Base-by-base conservation (phyloP, 768 basidiomycete species). In the Xerocomellus dryophilus region DNA sequence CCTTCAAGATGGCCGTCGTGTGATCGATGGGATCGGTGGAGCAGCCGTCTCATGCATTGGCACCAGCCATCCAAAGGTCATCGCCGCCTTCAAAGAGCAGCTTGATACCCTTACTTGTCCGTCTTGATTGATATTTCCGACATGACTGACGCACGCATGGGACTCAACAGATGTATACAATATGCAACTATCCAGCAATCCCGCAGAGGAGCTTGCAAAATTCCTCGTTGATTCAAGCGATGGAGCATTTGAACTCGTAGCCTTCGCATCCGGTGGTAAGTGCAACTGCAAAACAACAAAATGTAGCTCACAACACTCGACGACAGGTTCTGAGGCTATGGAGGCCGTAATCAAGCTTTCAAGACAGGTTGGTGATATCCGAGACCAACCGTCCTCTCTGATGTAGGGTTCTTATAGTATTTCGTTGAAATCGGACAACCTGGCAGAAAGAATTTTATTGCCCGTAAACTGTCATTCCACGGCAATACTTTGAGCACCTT, bases 41-140 rank as follows among this genome's bases (percentile, higher is more conserved):
- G 91, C 91, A 7, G 90, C 93, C 10, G 93, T 95, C 27, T 69
- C 84, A 11, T 90, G 87, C 67, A 67, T 95, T 41, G 93, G 92
- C 3, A 82, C 83, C 53, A 81, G 78, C 20, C 84, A 92, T 64
- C 88, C 86, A 3, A 80, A 78, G 54, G 88, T 93, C 32, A 74
- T 80, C 53, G 74, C 84, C 64, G 88, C 88, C 2, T 76, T 93
- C 50, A 89, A 91, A 67, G 82, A 90, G 52, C 91, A 93, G 61
- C 74, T 87, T 17, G 89, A 90, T 69, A 83, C 82, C 61, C 72
- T 93, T 39, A 76, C 88, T 20, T 93, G 90, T 91, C 59, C 47
- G 85, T 75, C 4, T 32, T 0, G 12, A 32, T 31, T 34, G 23
- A 27, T 42, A 42, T 48, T 11, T 42, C 50, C 15, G 18, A 34